These are phyloP conservation scores for Viola pubescens DNA, from an alignment of 441 rosid species.

Conservation along the genomic window DNA sequence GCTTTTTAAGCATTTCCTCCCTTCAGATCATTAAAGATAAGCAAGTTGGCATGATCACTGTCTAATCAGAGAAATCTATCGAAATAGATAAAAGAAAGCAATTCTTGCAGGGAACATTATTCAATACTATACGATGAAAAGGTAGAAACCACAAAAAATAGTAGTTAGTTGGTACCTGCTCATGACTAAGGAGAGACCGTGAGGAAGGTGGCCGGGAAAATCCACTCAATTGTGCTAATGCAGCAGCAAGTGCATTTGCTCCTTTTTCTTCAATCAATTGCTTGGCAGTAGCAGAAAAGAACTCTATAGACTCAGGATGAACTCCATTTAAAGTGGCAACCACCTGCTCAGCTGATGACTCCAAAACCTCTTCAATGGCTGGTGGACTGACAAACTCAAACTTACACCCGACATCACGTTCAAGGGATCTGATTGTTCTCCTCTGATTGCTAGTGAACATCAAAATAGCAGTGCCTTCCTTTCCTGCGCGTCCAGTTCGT, in stretches of 20 bases:
- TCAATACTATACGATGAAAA: not conserved
- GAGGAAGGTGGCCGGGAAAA: slow-evolving; percentile 86
- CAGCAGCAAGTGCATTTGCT: slow-evolving; percentile 85
- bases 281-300: slow-evolving; percentile 79
- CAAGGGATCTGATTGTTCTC: slow-evolving; percentile 83
- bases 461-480: slow-evolving; percentile 83
- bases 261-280: slow-evolving; percentile 71
- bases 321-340: slow-evolving; percentile 78
- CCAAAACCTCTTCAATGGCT: slow-evolving; percentile 58
- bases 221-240: slow-evolving; percentile 90
- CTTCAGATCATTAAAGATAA: no score
- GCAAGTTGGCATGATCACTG: no score
- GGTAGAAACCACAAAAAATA: not conserved
- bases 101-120: slow-evolving; percentile 7
- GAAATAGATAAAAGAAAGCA: not conserved
- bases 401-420: slow-evolving; percentile 94
- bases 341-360: slow-evolving; percentile 81
- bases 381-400: slow-evolving; percentile 90
- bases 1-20: no score
- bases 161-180: slow-evolving; percentile 43
- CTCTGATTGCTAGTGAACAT: slow-evolving; percentile 78
- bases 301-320: slow-evolving; percentile 71
- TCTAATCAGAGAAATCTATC: no score
- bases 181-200: slow-evolving; percentile 86
- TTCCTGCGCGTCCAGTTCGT: slow-evolving; percentile 97